Conservation (phyloP, 192 early-diverging fungal genomes). For the Mortierella antarctica region DNA sequence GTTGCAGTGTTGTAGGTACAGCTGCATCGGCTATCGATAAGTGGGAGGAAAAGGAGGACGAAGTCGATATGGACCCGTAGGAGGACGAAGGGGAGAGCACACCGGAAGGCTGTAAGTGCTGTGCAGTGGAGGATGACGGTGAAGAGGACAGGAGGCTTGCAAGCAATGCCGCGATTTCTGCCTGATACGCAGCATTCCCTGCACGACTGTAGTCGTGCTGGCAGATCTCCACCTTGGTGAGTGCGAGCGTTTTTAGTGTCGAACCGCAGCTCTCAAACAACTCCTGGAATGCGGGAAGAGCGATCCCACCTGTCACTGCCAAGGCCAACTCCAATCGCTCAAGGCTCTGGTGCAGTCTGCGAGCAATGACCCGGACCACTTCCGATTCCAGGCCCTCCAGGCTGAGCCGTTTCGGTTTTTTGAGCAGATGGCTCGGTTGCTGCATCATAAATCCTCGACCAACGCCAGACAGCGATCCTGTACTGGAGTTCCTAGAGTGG, state of each 20-base stretch:
- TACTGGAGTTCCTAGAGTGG: not conserved
- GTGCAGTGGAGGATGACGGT: not conserved
- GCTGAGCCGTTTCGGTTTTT: conserved; percentile 17
- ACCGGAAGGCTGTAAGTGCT: not conserved
- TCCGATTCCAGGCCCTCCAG: conserved; percentile 37
- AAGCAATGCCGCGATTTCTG: conserved; percentile 24
- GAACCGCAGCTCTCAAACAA: conserved; percentile 29
- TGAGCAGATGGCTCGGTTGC: conserved; percentile 11
- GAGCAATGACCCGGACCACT: conserved; percentile 31
- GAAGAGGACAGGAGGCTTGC: conserved; percentile 10
- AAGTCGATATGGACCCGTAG: not conserved
- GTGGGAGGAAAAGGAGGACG: conserved; percentile 14
- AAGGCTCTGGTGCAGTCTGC: conserved; percentile 10
- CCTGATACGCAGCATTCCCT: conserved; percentile 1
- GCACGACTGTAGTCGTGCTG: conserved; percentile 18
- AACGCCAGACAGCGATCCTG: not conserved
- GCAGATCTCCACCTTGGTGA: conserved; percentile 29
- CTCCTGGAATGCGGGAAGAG: conserved; percentile 26
- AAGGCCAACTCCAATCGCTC: conserved; percentile 32
- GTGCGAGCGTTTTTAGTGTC: conserved; percentile 17
- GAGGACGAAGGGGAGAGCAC: not conserved
- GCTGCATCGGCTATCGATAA: not conserved
- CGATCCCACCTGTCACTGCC: conserved; percentile 16
- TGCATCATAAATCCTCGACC: conserved; percentile 25
- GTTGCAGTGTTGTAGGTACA: too few relatives aligned